Conservation (phyloP, 2,329 filamentous ascomycete genomes). For the Didymella exigua region DNA sequence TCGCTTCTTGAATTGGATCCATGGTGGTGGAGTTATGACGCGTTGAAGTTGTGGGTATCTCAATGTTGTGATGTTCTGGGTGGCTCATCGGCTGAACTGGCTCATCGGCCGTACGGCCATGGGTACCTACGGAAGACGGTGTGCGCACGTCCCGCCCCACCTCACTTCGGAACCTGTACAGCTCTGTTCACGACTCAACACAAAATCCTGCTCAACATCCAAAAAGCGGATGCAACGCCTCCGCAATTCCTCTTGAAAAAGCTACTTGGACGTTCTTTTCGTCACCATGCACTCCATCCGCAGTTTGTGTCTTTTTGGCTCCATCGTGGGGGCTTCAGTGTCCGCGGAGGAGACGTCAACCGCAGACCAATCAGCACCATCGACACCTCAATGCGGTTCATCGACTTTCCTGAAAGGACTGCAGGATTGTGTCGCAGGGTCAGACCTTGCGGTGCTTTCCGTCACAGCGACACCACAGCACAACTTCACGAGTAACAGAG, state of each 20-base stretch:
- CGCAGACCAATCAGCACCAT: neutral
- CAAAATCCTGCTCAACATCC: neutral
- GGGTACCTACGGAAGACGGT: too few species aligned
- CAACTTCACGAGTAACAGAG: conserved; percentile 22
- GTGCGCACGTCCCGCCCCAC: neutral
- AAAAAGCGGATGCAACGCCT: neutral
- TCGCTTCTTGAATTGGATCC: too few species aligned
- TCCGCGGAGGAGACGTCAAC: neutral
- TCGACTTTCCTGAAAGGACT: conserved; percentile 13
- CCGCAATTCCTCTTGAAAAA: neutral
- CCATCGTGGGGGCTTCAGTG: neutral
- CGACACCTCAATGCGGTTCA: conserved; percentile 9
- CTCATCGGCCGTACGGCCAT: too few species aligned
- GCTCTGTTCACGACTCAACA: too few species aligned
- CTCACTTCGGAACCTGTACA: neutral
- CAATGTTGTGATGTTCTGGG: too few species aligned
- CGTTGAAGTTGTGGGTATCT: too few species aligned
- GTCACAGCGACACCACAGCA: conserved; percentile 17
- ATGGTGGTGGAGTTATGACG: too few species aligned
- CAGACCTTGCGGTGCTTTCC: conserved; percentile 20
- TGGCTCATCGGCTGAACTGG: too few species aligned
- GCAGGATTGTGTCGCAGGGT: neutral
- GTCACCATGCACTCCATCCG: neutral
- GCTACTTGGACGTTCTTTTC: neutral
- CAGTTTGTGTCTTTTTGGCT: neutral